A percentile compares a stretch with the other conserved stretches of the same genome.
Conservation (phyloP, 73 alveolate species). For the Stentor roeselii region DNA sequence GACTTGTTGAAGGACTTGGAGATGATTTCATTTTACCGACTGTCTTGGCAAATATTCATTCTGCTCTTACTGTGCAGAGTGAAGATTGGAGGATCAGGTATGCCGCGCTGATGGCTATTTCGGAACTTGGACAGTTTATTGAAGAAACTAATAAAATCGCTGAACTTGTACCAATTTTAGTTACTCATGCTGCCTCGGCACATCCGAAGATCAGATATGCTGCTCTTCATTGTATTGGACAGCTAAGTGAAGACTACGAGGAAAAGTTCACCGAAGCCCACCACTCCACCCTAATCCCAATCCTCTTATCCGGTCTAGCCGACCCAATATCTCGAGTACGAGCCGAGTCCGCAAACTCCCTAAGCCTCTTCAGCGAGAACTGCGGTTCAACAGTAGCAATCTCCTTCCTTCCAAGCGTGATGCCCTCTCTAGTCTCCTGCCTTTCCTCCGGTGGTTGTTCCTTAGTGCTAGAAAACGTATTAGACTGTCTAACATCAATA, state of each 20-base stretch:
- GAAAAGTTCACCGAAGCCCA: conserved; percentile 67
- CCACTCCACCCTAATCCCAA: conserved; percentile 71
- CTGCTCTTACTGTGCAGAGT: conserved; percentile 35
- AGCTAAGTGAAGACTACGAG: conserved; percentile 71
- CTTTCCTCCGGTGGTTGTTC: conserved; percentile 42
- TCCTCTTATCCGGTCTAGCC: conserved; percentile 32
- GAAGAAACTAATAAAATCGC: conserved; percentile 52
- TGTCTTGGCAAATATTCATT: conserved; percentile 34
- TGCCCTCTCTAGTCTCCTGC: conserved; percentile 38
- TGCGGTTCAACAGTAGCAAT: conserved; percentile 42
- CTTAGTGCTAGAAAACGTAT: conserved; percentile 74
- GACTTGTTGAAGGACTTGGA: conserved; percentile 73
- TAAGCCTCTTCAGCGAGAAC: conserved; percentile 59
- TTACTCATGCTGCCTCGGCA: conserved; percentile 40
- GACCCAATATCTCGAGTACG: conserved; percentile 61
- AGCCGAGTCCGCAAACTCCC: conserved; percentile 66
- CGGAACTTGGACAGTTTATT: conserved; percentile 65
- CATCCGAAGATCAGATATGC: conserved; percentile 86
- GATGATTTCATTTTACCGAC: conserved; percentile 59
- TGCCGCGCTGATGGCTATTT: conserved; percentile 63
- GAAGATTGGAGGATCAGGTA: conserved; percentile 69
- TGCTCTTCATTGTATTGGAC: conserved; percentile 83
- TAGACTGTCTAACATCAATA: conserved; percentile 72
- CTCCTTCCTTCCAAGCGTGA: conserved; percentile 30
- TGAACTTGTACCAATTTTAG: conserved; percentile 56